Base-by-base conservation (phyloP, 192 early-diverging fungal species). In the Coemansia sp. region DNA sequence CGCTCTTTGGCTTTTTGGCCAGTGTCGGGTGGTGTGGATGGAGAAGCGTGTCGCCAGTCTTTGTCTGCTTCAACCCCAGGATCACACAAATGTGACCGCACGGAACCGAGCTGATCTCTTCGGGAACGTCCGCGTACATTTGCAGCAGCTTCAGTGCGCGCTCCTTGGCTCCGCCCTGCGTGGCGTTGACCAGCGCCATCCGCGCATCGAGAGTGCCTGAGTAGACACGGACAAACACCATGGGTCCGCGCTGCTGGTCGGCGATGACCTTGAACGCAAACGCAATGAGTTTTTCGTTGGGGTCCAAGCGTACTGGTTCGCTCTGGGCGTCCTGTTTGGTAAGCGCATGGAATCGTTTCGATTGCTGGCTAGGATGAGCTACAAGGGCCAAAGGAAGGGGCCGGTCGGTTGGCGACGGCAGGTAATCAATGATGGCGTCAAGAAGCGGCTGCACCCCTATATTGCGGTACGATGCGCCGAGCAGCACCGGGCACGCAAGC, bases 201-300 rank as follows among this genome's bases (percentile, higher is more conserved):
- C 91, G 85, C 31, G 87, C 75, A n/a, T 89, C 84, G 7, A 97
- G 68, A 15, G 80, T 76, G 23, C 89, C 95, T 2, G 92, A 86
- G 66, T 96, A 98, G 3, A 96, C 91, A 0, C 95, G 84, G 25
- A 98, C 91, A 83, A 90, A 98, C 9, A 95, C 92, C 82, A 97
- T 83, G 16, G 92, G 86, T 3, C 95, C 96, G n/a, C 94, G 87
- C 56, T 89, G 84, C 12, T 87, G 71, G 68, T 97, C 93, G 46
- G 93, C 89, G 1, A 90, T 79, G 0, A 98, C 93, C 63, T 98
- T 98, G 84, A 98, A 98, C 0, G 96, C 96, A 57, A 98, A 77
- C 2, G 93, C 96, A 60, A 92, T 88, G 4, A 96, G 84, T 23
- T 80, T 75, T 3, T 85, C 89, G 29, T 69, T 83, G 28, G 74